Conservation (phyloP, 2,329 filamentous ascomycete genomes). For the Talaromyces sp. region DNA sequence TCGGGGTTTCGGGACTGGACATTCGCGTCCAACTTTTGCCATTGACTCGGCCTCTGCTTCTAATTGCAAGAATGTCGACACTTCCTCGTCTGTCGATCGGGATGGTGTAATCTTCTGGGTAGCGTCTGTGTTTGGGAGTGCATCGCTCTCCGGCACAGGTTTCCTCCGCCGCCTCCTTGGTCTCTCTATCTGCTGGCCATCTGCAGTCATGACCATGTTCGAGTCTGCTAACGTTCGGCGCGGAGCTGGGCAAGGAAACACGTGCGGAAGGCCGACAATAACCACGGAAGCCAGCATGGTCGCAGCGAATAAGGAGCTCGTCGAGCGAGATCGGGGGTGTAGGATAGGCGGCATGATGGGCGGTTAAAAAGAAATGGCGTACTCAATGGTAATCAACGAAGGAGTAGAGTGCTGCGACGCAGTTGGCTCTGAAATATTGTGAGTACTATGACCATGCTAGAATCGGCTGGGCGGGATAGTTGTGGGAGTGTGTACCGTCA, state of each 20-base stretch:
- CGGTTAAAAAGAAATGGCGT: background rate
- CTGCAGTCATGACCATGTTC: slow-evolving; percentile 35
- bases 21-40: slow-evolving; percentile 60
- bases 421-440: background rate
- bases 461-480: background rate
- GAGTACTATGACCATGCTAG: background rate
- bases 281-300: slow-evolving; percentile 86
- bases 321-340: slow-evolving; percentile 89
- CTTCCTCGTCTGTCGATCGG: slow-evolving; percentile 35
- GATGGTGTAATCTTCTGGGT: slow-evolving; percentile 10
- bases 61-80: slow-evolving; percentile 38
- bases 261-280: slow-evolving; percentile 83
- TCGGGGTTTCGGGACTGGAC: slow-evolving; percentile 85
- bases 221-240: slow-evolving; percentile 71
- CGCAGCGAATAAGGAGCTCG: slow-evolving; percentile 90
- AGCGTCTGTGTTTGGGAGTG: slow-evolving; percentile 5
- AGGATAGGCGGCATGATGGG: slow-evolving; percentile 71
- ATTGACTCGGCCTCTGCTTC: slow-evolving; percentile 36
- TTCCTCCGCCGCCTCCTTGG: slow-evolving; percentile 33
- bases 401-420: background rate
- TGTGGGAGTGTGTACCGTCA: slow-evolving; percentile 2
- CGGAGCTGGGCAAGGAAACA: slow-evolving; percentile 85
- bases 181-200: slow-evolving; percentile 39
- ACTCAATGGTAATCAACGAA: background rate
- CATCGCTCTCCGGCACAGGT: slow-evolving; percentile 18